These are phyloP conservation scores for Naganishia vishniacii DNA, from an alignment of 768 basidiomycete genomes.

Conservation along the genomic window DNA sequence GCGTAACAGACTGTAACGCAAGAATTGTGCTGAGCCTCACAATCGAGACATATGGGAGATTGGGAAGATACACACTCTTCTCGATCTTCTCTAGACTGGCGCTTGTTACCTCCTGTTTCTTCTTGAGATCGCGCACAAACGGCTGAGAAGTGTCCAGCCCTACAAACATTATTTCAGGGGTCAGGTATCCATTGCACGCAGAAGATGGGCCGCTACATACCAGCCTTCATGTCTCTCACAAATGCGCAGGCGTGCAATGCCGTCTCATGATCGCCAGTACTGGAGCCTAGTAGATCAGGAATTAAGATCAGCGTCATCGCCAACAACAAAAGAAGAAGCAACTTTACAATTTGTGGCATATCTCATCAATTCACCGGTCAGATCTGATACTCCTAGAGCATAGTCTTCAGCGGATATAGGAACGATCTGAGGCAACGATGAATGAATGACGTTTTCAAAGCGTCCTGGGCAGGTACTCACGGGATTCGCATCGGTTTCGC, in stretches of 20 bases:
- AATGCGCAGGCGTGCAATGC: slow-evolving; percentile 47
- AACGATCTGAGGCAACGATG: slow-evolving; percentile 48
- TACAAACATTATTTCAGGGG: slow-evolving; percentile 48
- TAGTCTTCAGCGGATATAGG: slow-evolving; percentile 76
- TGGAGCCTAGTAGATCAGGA: slow-evolving; percentile 26
- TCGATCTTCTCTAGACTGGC: slow-evolving; percentile 94
- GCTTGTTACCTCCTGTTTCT: slow-evolving; percentile 79
- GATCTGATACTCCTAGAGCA: slow-evolving; percentile 82
- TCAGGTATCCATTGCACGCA: not conserved
- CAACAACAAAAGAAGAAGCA: not conserved
- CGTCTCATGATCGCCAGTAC: slow-evolving; percentile 44
- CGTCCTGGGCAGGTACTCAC: not conserved
- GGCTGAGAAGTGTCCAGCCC: slow-evolving; percentile 44
- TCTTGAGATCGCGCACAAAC: slow-evolving; percentile 65
- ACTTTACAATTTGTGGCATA: slow-evolving; percentile 72
- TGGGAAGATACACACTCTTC: slow-evolving; percentile 58
- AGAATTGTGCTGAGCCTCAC: not conserved
- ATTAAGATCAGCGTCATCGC: too few species aligned
- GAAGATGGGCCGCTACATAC: slow-evolving; percentile 33
- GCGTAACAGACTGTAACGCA: slow-evolving; percentile 46
- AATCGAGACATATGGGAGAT: not conserved
- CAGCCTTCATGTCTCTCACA: slow-evolving; percentile 49
- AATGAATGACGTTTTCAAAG: not conserved
- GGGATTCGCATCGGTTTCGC: not conserved
- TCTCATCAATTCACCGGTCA: slow-evolving; percentile 96